Evolutionary conservation across 139 green algal species (phyloP).

Genomic region (Prasinococcaceae sp.): DNA sequence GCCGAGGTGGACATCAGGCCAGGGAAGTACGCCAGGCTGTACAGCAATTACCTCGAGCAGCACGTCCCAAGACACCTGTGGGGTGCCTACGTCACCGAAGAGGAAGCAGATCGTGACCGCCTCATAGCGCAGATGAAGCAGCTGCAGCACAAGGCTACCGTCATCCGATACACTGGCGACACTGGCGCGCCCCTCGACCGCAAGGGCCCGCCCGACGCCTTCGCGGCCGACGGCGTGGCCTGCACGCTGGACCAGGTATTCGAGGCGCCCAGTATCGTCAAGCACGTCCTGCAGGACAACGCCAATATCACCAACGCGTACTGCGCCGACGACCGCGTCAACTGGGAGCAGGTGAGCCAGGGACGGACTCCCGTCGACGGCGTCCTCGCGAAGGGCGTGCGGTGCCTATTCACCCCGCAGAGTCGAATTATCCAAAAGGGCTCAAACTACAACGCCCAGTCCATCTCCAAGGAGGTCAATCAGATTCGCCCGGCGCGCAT

Average conservation of each 20-base stretch:
- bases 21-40: too few relatives aligned
- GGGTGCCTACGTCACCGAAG: conserved; percentile 1
- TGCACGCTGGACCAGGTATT: conserved; percentile 61
- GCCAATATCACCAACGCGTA: conserved; percentile 26
- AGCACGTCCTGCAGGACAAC: conserved; percentile 39
- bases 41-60: conserved; percentile 37
- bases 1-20: too few relatives aligned
- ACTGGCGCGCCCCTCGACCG: conserved; percentile 2
- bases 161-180: background rate
- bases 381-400: too few relatives aligned
- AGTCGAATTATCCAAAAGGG: too few relatives aligned
- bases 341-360: too few relatives aligned
- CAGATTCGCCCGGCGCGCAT: too few relatives aligned
- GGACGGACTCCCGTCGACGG: too few relatives aligned
- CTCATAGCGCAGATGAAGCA: background rate
- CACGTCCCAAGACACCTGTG: conserved; percentile 17
- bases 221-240: conserved; percentile 33
- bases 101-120: conserved; percentile 3
- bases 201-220: conserved; percentile 13
- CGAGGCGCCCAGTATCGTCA: conserved; percentile 47
- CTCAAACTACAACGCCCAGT: conserved; percentile 1
- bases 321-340: too few relatives aligned
- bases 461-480: background rate
- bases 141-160: background rate
- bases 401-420: too few relatives aligned